These are phyloP conservation scores for Hysterium pulicare DNA, from an alignment of 2,329 filamentous ascomycete species.

Conservation along the genomic window DNA sequence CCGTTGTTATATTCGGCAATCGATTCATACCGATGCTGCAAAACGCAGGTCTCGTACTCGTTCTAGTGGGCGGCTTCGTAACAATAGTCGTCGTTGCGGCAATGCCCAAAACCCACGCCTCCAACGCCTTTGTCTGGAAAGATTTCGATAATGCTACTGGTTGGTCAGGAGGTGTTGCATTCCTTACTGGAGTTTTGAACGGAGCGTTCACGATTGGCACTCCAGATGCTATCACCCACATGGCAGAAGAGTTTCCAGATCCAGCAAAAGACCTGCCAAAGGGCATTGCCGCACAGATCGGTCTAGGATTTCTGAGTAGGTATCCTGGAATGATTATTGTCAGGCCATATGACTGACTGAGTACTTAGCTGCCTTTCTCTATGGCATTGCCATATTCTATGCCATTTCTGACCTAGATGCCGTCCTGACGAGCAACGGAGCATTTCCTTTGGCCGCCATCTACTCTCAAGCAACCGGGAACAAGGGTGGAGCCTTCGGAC, in stretches of 20 bases:
- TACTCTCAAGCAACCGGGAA: constrained; percentile 1
- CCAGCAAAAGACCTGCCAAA: constrained; percentile 28
- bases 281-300: constrained; percentile 23
- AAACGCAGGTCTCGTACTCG: constrained; percentile 50
- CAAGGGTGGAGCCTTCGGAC: constrained; percentile 23
- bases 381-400: constrained; percentile 45
- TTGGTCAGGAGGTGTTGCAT: constrained; percentile 54
- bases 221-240: constrained; percentile 54
- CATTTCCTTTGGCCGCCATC: constrained; percentile 1
- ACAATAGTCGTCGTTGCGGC: constrained; percentile 51
- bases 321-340: not conserved
- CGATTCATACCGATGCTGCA: constrained; percentile 50
- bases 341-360: not conserved
- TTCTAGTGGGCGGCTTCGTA: constrained; percentile 52
- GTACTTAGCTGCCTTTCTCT: constrained; percentile 18
- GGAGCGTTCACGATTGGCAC: constrained; percentile 64
- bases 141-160: constrained; percentile 41
- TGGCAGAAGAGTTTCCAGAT: constrained; percentile 49
- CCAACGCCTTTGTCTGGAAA: constrained; percentile 38
- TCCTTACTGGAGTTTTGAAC: constrained; percentile 63
- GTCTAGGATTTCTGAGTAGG: constrained; percentile 20
- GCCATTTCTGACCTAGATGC: constrained; percentile 30
- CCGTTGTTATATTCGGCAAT: constrained; percentile 50
- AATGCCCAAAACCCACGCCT: constrained; percentile 45
- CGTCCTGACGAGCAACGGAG: not conserved